A percentile compares a stretch with the other conserved stretches of the same genome.
Conservation (phyloP, 139 green algal species). For the Chlorella vulgaris region DNA sequence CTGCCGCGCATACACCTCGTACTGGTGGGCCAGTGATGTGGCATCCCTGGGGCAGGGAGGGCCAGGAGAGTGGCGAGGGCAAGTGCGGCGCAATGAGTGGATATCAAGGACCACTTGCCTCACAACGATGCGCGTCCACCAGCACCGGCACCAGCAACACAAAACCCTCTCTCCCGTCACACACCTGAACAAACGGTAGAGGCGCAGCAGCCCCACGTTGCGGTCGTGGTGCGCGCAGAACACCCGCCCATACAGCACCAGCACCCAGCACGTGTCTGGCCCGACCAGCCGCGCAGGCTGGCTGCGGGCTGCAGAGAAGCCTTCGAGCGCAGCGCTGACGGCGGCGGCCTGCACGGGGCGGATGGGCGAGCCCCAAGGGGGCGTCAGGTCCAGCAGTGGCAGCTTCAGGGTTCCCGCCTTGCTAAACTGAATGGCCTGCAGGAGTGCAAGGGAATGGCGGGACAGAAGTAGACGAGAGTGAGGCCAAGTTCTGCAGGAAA, state of each 20-base stretch:
- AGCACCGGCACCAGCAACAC: not conserved
- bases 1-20: conserved; percentile 11
- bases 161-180: not conserved
- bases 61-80: not conserved
- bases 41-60: conserved; percentile 15
- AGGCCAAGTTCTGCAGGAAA: not conserved
- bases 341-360: conserved; percentile 6
- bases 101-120: too few relatives aligned
- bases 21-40: conserved; percentile 3
- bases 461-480: too few relatives aligned
- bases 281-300: conserved; percentile 4
- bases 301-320: not conserved
- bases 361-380: conserved; percentile 32
- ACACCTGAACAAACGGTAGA: conserved; percentile 34
- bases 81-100: not conserved
- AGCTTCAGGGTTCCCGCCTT: conserved; percentile 8
- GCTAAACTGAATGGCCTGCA: conserved; percentile 37
- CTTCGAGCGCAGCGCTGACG: conserved; percentile 5
- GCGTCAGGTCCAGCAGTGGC: conserved; percentile 36
- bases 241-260: conserved; percentile 30
- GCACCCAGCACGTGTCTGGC: conserved; percentile 32
- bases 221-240: conserved; percentile 24
- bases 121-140: too few relatives aligned
- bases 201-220: conserved; percentile 1
- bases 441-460: not conserved